phyloP scores from a whole-genome alignment of 176 grass and related monocot species.

The Triticum turgidum region DNA sequence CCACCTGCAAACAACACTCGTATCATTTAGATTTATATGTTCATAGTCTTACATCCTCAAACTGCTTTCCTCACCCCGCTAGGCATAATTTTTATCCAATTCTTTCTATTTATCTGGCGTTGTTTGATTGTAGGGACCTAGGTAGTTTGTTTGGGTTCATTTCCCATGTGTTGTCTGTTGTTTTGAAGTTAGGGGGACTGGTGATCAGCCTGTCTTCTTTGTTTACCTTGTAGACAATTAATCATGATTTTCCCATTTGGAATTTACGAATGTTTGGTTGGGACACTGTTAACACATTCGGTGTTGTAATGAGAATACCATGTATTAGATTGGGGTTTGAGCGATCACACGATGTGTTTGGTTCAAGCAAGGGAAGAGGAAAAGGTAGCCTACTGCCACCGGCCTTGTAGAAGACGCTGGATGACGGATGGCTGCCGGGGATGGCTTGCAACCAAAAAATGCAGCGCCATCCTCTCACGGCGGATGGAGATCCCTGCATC shows the following conservation, averaged over 20 bases:
- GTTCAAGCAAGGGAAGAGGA: no score
- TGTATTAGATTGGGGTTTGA: no score
- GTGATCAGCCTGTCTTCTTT: background rate
- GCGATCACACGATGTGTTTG: no score
- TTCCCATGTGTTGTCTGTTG: constrained; percentile 28
- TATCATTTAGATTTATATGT: constrained; percentile 55
- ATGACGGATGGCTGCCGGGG: no score
- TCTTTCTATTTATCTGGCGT: constrained; percentile 53
- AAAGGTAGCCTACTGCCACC: no score
- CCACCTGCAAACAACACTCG: constrained; percentile 22
- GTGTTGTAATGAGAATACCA: no score
- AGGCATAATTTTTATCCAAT: constrained; percentile 59
- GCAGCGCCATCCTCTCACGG: no score
- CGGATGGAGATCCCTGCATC: no score
- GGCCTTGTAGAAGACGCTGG: no score
- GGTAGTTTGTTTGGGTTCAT: constrained; percentile 45
- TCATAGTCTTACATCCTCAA: constrained; percentile 55
- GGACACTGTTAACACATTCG: no score
- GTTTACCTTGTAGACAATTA: constrained; percentile 26
- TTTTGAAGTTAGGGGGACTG: constrained; percentile 23
- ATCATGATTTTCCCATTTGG: background rate
- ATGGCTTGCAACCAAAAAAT: no score
- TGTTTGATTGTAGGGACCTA: constrained; percentile 42
- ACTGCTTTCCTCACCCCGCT: background rate
- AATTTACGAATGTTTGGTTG: background rate